A percentile compares a stretch with the other conserved stretches of the same genome.
Evolutionary conservation across 306 rosid species (phyloP).

Genomic region (Gleditsia sinensis): DNA sequence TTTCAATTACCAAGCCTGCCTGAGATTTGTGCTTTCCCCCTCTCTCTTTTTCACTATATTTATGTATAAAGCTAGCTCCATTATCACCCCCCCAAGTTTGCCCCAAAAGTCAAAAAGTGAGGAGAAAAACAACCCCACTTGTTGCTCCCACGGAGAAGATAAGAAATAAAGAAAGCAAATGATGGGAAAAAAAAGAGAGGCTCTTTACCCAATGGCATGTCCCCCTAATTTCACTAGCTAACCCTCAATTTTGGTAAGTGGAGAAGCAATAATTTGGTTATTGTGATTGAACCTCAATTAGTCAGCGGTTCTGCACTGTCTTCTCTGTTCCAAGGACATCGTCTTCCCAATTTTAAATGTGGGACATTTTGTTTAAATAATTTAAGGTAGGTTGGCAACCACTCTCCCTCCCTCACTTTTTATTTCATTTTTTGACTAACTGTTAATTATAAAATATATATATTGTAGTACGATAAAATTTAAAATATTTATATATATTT

Average conservation of each 20-base stretch:
- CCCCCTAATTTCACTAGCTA: neutral
- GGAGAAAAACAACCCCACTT: constrained; percentile 38
- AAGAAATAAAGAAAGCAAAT: constrained; percentile 22
- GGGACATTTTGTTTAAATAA: no score
- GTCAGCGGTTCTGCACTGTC: no score
- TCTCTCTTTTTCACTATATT: constrained; percentile 11
- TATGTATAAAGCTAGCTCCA: constrained; percentile 35
- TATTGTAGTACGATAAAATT: no score
- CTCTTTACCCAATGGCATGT: constrained; percentile 43
- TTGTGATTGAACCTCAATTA: constrained; percentile 29
- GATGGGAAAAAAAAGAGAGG: constrained; percentile 15
- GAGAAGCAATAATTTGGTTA: constrained; percentile 42
- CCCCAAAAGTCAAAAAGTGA: constrained; percentile 50
- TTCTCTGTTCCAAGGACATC: no score
- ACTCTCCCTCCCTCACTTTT: no score
- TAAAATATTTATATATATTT: no score
- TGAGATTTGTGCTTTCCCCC: constrained; percentile 16
- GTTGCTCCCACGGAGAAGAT: constrained; percentile 34
- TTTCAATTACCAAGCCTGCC: constrained; percentile 31
- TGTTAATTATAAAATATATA: no score
- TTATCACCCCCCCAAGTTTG: constrained; percentile 35
- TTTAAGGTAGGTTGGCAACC: no score
- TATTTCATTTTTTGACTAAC: no score
- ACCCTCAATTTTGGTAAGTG: constrained; percentile 19
- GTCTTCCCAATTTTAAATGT: neutral